Conservation (phyloP, 2,329 filamentous ascomycete genomes). For the Capronia americana region DNA sequence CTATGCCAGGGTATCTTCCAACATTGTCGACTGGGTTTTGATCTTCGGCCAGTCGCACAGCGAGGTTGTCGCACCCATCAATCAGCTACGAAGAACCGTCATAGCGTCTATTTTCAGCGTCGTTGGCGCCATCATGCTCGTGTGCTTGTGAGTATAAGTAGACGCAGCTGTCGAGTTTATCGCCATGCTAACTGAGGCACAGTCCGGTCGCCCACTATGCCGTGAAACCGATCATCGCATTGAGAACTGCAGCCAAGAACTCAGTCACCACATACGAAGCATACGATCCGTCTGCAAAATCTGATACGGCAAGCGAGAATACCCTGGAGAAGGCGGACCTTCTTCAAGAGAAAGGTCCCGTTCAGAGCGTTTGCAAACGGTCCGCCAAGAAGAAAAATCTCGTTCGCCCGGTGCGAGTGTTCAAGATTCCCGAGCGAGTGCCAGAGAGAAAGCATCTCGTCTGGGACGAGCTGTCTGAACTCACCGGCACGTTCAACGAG, state of each 20-base stretch:
- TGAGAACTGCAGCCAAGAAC: constrained; percentile 76
- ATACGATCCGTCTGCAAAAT: constrained; percentile 60
- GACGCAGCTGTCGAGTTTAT: constrained; percentile 42
- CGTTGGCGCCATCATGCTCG: constrained; percentile 71
- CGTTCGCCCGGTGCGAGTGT: constrained; percentile 48
- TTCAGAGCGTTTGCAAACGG: constrained; percentile 12
- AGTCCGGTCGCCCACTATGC: constrained; percentile 77
- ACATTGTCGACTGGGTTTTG: constrained; percentile 79
- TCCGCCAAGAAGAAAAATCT: constrained; percentile 8
- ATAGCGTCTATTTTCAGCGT: constrained; percentile 85
- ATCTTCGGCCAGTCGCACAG: constrained; percentile 74
- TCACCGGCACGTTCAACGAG: constrained; percentile 86
- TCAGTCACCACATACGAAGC: constrained; percentile 48
- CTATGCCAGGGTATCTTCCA: constrained; percentile 71
- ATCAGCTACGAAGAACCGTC: constrained; percentile 76
- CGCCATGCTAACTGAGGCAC: constrained; percentile 47
- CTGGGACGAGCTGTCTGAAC: constrained; percentile 81
- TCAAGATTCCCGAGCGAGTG: constrained; percentile 85
- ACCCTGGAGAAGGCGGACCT: constrained; percentile 42
- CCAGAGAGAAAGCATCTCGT: constrained; percentile 74
- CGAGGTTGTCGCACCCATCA: constrained; percentile 78
- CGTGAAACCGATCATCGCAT: constrained; percentile 75
- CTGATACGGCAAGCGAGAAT: constrained; percentile 23
- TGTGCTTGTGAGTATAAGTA: constrained; percentile 49
- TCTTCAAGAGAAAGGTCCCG: constrained; percentile 43